Evolutionary conservation across 1,284 basidiomycete genomes (phyloP), one percentile per base, ranked within the genome.

Genomic region (Kwoniella shivajii): DNA sequence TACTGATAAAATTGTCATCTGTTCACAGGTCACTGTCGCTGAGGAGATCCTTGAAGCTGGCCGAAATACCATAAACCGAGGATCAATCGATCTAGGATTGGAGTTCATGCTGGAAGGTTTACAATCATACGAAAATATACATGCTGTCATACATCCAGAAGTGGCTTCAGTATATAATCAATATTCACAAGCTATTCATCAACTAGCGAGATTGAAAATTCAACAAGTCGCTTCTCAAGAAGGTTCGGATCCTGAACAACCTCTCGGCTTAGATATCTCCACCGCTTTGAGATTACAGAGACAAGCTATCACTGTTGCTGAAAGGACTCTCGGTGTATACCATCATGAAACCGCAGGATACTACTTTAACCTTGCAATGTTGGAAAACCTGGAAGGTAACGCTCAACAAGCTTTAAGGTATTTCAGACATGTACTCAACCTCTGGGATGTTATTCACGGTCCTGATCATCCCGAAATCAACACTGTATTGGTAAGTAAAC

Each of bases 41-140:
- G 83, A 84, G 57, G 82, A 84, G 65, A 79, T 81, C 20, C 81
- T 84, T 56, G 80, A 81, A 59, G 79, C 80, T 31, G 83, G 82
- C 29, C 75, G 80, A 44, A 74, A 76, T 49, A 80, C 80, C 43
- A 78, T 84, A 67, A 75, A 76, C 64, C 79, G 80, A 22, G 82
- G 82, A 30, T 77, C 81, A 49, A 69, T 81, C 54, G 78, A 79
- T 31, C 64, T 78, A 26, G 83, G 83, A 24, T 74, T 82, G 41
- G 82, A 83, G 59, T 75, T 84, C 61, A 75, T 83, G 70, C 77
- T 80, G 43, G 83, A 84, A 60, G 82, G 79, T 38, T 75, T 84
- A 56, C 79, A 80, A 64, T 77, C 82, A 57, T 83, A 81, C 75
- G 83, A 84, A 75, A 80, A 81, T 62, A 80, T 84, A 45, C 83